Base-by-base conservation (phyloP, 164 flowering plant species). In the Berberis vulgaris region DNA sequence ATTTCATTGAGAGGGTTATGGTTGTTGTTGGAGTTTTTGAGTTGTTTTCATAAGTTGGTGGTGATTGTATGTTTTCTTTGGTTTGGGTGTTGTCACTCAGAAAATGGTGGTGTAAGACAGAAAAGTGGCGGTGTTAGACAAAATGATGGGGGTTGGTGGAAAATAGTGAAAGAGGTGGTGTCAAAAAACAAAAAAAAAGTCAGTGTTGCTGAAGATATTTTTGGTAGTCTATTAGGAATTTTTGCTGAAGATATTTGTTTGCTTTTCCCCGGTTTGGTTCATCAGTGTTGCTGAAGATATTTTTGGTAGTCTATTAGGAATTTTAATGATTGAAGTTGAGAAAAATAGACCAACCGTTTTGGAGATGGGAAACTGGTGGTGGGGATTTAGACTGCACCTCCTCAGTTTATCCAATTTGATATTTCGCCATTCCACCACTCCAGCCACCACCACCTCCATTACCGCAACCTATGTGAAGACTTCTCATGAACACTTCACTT, bases 361-460 rank as follows among this genome's bases (percentile, higher is more conserved):
- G 67, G 61, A 64, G 81, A 76, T 74, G 82, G 67, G 69, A 73
- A 76, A 76, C 67, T 68, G 69, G 82, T 81, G 82, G 84, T 74
- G 68, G 78, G 26, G 26, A 26, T 26, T 26, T 26, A 78, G 75
- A 74, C 54, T 54, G 1, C 58, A 55, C 42, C 58, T 49, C 62
- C 45, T 49, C 55, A 26, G 49, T 61, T 43, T 61, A 13, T 63
- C 60, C 45, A 44, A 7, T 47, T 45, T 41, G 65, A 13, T 39
- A 3, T 49, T 7, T 12, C 11, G 6, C 10, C 39, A 67, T n/a
- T 38, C 54, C 62, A 11, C 49, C 55, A 62, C 38, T 38, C 40
- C 8, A 11, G 38, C 43, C 44, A 54, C 26, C 49, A 47, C 44
- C 39, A 59, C 49, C 61, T n/a, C 58, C 41, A 55, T 55, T 38